These are phyloP conservation scores for Theileria parva DNA, from an alignment of 169 alveolate genomes.

Conservation along the genomic window DNA sequence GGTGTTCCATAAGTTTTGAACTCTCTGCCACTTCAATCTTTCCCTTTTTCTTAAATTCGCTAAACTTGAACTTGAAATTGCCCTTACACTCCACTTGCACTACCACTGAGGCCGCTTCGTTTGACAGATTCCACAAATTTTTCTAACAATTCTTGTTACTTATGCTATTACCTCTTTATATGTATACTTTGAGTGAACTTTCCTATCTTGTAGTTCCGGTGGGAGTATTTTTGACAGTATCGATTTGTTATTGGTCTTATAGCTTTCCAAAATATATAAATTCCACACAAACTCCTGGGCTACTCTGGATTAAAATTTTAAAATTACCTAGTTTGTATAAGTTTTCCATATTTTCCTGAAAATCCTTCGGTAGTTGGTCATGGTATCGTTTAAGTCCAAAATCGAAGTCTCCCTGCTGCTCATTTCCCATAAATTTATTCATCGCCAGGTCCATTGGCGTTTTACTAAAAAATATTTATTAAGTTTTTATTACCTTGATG, in stretches of 20 bases:
- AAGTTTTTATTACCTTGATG: background rate
- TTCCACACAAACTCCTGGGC: slow-evolving; percentile 39
- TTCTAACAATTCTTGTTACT: background rate
- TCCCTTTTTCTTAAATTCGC: slow-evolving; percentile 5
- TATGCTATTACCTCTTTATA: slow-evolving; percentile 10
- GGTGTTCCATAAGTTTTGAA: slow-evolving; percentile 3
- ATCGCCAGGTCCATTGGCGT: slow-evolving; percentile 11
- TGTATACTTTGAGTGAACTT: slow-evolving; percentile 12
- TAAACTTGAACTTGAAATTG: background rate
- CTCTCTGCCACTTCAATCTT: background rate
- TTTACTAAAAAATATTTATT: background rate
- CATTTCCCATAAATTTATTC: slow-evolving; percentile 18
- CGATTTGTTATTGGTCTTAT: slow-evolving; percentile 22
- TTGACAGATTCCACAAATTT: slow-evolving; percentile 7
- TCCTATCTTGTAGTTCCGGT: background rate
- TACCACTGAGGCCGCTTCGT: slow-evolving; percentile 21
- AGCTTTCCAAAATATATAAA: slow-evolving; percentile 21
- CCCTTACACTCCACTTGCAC: slow-evolving; percentile 5
- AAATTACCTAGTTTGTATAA: slow-evolving; percentile 5
- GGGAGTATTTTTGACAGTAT: slow-evolving; percentile 12
- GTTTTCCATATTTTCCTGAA: slow-evolving; percentile 11
- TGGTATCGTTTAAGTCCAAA: slow-evolving; percentile 14
- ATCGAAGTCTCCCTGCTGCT: slow-evolving; percentile 2
- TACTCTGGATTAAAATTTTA: background rate
- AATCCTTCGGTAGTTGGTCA: background rate